phyloP scores from a whole-genome alignment of 495 filamentous ascomycete genomes.

The Trichoderma gamsii region DNA sequence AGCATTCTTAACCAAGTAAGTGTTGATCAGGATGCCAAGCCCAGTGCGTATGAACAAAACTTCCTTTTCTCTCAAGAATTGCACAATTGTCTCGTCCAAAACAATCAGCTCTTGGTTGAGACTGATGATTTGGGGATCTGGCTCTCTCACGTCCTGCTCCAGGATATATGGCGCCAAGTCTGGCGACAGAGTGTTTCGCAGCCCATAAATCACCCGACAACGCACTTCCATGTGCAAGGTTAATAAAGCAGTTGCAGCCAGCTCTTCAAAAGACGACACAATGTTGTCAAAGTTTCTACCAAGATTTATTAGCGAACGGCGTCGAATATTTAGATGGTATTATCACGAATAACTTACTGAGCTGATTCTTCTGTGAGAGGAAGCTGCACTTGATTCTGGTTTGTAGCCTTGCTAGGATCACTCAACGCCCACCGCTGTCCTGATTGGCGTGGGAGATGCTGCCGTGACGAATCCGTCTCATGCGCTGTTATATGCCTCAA shows the following conservation, averaged over 20 bases:
- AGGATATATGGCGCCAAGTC: slow-evolving; percentile 62
- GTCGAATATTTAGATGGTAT: neutral
- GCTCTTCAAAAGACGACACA: slow-evolving; percentile 67
- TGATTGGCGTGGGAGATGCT: slow-evolving; percentile 40
- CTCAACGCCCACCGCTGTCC: slow-evolving; percentile 78
- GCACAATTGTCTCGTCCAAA: slow-evolving; percentile 73
- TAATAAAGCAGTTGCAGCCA: slow-evolving; percentile 68
- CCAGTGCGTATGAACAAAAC: slow-evolving; percentile 65
- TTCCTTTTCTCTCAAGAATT: slow-evolving; percentile 61
- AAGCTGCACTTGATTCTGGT: slow-evolving; percentile 63
- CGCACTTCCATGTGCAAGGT: slow-evolving; percentile 85
- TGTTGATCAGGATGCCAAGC: slow-evolving; percentile 46
- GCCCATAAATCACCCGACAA: slow-evolving; percentile 68
- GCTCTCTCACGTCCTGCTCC: slow-evolving; percentile 67
- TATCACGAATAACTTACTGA: slow-evolving; percentile 40
- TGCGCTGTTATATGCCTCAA: slow-evolving; percentile 66
- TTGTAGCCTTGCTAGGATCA: slow-evolving; percentile 41
- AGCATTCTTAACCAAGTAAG: slow-evolving; percentile 39
- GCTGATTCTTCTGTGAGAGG: slow-evolving; percentile 86
- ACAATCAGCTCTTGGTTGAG: slow-evolving; percentile 74
- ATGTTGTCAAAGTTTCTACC: slow-evolving; percentile 77
- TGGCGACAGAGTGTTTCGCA: slow-evolving; percentile 49
- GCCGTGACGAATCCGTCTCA: slow-evolving; percentile 46
- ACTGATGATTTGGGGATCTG: slow-evolving; percentile 68
- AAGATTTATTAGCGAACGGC: neutral